Evolutionary conservation across 1,139 yeast species (phyloP), one percentile per base, ranked within the genome.

Genomic region (Candida mesenterica): DNA sequence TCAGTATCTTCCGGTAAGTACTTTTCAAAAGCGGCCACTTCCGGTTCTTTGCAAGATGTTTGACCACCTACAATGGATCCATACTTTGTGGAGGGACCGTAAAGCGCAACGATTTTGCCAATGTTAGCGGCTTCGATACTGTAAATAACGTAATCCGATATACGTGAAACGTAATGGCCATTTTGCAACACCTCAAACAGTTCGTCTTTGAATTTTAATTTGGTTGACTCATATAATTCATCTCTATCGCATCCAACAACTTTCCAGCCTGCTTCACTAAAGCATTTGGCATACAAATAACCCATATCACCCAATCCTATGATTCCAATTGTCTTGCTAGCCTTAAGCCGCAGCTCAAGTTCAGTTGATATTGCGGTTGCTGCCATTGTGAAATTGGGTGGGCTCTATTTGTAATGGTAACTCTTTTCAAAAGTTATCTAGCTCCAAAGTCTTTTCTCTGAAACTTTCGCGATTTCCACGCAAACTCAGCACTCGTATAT

Each of bases 291-390:
- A 52, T 92, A 92, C 45, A 92, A 63, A 30, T 77, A 65, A 12
- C 98, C 98, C 98, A 92, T 92, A 57, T 92, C 98, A 18, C 98
- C 98, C 29, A 92, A 75, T 1, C 98, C 98, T 39, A 92, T 90
- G 44, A 92, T 85, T 2, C 98, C 98, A 33, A 92, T 75, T 27
- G 67, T 68, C 54, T 79, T 83, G 24, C 67, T 47, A 7, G 33
- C 28, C 23, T 31, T 16, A 5, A 25, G 14, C 5, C 14, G 15
- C 17, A 17, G 5, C 17, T n/a, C 28, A 25, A 6, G 9, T 6
- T 19, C 22, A n/a, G n/a, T n/a, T n/a, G n/a, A n/a, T 10, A 18
- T 26, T 24, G 15, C 16, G 15, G 10, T n/a, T 10, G 30, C 15
- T 32, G 30, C 12, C 14, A n/a, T n/a, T n/a, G n/a, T n/a, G n/a